Evolutionary conservation across 2,329 filamentous ascomycete species (phyloP).

Genomic region (Paracamarosporium sp.): DNA sequence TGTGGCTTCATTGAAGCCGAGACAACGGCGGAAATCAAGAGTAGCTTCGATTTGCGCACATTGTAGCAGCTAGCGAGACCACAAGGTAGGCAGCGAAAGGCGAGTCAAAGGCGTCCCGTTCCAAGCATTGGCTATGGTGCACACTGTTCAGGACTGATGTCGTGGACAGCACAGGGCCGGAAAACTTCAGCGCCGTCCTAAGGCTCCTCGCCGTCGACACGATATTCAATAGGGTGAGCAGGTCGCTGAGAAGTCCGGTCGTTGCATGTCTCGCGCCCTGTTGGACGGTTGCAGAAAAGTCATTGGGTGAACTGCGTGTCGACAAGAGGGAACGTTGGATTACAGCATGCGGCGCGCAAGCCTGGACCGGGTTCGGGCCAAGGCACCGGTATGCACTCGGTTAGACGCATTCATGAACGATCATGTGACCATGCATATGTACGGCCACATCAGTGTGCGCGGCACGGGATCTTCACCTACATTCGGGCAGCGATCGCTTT

Average conservation of each 20-base stretch:
- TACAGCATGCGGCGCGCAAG: not conserved
- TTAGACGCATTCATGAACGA: not conserved
- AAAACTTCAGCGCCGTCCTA: not conserved
- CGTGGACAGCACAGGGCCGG: not conserved
- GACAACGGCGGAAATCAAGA: not conserved
- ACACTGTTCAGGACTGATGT: not conserved
- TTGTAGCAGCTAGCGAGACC: not conserved
- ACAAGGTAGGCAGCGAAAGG: not conserved
- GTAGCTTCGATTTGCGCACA: not conserved
- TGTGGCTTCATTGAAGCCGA: not conserved
- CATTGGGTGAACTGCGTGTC: not conserved
- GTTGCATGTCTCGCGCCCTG: not conserved
- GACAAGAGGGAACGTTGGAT: slow-evolving; percentile 1
- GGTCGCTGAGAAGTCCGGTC: not conserved
- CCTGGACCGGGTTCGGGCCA: not conserved
- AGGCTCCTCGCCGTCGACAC: too few relatives aligned
- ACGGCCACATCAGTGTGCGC: not conserved
- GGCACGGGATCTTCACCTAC: not conserved
- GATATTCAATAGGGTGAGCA: not conserved
- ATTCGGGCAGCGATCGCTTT: not conserved
- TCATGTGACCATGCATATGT: slow-evolving; percentile 4
- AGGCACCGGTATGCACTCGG: slow-evolving; percentile 2
- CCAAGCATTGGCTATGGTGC: not conserved
- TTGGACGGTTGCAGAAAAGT: not conserved
- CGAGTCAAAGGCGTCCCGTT: not conserved